Evolutionary conservation across 2,329 filamentous ascomycete species (phyloP).

Genomic region (Trichoderma sp.): DNA sequence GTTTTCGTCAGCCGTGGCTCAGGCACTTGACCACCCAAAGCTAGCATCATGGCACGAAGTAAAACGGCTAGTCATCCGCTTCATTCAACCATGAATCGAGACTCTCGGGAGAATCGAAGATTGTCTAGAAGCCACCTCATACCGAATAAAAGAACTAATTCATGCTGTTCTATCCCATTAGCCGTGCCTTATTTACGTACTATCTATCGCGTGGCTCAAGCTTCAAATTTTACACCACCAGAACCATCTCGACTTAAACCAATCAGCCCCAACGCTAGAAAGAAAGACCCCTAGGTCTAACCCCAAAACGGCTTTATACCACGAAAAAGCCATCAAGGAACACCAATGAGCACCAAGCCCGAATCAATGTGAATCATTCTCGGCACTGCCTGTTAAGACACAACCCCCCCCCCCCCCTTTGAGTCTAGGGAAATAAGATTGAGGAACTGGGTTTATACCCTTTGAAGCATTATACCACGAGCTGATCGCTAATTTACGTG

Average conservation of each 20-base stretch:
- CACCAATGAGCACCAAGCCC: neutral
- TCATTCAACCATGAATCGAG: neutral
- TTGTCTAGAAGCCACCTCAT: neutral
- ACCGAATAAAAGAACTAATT: neutral
- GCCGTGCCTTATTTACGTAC: no score
- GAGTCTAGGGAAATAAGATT: neutral
- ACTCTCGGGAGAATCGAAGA: neutral
- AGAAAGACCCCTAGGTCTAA: neutral
- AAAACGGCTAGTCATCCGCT: neutral
- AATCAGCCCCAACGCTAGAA: neutral
- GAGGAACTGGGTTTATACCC: neutral
- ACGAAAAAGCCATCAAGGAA: constrained; percentile 6
- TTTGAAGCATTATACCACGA: constrained; percentile 13
- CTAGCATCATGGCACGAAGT: neutral
- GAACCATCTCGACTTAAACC: neutral
- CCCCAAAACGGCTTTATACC: constrained; percentile 14
- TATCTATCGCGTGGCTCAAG: neutral
- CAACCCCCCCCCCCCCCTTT: neutral
- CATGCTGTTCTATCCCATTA: neutral
- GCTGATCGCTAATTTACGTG: neutral
- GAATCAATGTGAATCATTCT: neutral
- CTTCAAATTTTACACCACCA: neutral
- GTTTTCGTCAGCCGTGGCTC: neutral
- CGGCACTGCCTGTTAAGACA: neutral
- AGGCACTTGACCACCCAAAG: neutral